phyloP scores from a whole-genome alignment of 768 basidiomycete genomes.

The Boletus tomentosulus region DNA sequence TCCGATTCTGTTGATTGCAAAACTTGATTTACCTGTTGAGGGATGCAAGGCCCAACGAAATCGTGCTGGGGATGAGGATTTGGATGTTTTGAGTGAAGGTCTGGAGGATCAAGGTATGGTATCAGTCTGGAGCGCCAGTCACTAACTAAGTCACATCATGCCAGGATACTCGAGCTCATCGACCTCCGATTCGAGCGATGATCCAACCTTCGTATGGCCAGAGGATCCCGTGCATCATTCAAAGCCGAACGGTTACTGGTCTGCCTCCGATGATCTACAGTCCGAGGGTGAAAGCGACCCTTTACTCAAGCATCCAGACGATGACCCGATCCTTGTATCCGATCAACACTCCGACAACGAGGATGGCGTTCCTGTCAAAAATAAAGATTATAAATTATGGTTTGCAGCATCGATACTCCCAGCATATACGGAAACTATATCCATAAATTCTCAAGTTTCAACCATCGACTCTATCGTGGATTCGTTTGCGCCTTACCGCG shows the following conservation, averaged over 20 bases:
- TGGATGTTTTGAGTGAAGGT: neutral
- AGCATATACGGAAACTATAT: conserved; percentile 41
- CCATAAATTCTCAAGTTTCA: conserved; percentile 23
- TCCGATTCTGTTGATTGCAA: conserved; percentile 17
- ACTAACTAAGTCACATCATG: neutral
- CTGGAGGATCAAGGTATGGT: conserved; percentile 11
- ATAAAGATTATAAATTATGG: conserved; percentile 22
- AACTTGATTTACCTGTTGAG: conserved; percentile 12
- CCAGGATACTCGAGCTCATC: conserved; percentile 10
- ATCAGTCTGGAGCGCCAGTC: neutral
- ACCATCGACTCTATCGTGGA: conserved; percentile 40
- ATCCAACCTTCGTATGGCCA: conserved; percentile 10
- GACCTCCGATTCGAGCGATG: conserved; percentile 9
- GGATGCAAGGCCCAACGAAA: neutral
- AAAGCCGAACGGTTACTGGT: conserved; percentile 21
- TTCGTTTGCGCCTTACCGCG: conserved; percentile 52
- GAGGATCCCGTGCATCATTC: neutral
- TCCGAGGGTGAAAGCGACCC: conserved; percentile 22
- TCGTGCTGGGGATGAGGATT: neutral
- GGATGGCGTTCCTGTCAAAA: neutral
- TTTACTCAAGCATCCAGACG: conserved; percentile 6
- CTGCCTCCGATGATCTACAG: conserved; percentile 13
- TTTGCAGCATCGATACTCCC: conserved; percentile 38
- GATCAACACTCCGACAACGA: conserved; percentile 18
- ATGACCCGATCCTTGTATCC: conserved; percentile 14